Percentiles rank a stretch among this genome's conserved stretches.
Evolutionary conservation across 192 early-diverging fungal genomes (phyloP).

Genomic region (Radiomyces spectabilis): DNA sequence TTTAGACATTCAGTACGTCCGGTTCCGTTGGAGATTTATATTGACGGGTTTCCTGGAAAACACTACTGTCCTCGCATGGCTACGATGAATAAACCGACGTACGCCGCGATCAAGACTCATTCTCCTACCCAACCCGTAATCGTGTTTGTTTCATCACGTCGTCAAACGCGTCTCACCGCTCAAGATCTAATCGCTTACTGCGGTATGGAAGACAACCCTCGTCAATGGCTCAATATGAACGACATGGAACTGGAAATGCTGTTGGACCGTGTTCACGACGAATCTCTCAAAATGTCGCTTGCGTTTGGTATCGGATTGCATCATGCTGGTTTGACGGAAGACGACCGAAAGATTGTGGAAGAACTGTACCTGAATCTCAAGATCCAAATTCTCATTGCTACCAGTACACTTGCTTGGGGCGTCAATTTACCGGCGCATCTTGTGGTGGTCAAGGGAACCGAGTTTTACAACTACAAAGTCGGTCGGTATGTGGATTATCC

Average conservation of each 20-base stretch:
- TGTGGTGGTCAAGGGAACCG: slow-evolving; percentile 97
- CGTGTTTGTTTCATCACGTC: slow-evolving; percentile 95
- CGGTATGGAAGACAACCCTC: slow-evolving; percentile 87
- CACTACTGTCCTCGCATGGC: slow-evolving; percentile 98
- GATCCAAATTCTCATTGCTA: slow-evolving; percentile 95
- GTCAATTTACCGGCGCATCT: slow-evolving; percentile 96
- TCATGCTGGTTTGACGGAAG: slow-evolving; percentile 89
- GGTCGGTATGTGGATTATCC: slow-evolving; percentile 93
- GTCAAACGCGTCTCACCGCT: slow-evolving; percentile 94
- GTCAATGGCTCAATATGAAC: slow-evolving; percentile 79
- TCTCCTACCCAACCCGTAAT: slow-evolving; percentile 92
- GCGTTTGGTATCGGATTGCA: slow-evolving; percentile 97
- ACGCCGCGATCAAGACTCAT: slow-evolving; percentile 88
- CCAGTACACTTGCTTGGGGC: slow-evolving; percentile 96
- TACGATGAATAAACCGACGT: slow-evolving; percentile 98
- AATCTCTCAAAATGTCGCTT: slow-evolving; percentile 68
- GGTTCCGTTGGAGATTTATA: slow-evolving; percentile 94
- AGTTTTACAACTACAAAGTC: slow-evolving; percentile 89
- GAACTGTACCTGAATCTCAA: slow-evolving; percentile 91
- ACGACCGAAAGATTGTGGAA: slow-evolving; percentile 82
- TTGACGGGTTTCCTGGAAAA: slow-evolving; percentile 94
- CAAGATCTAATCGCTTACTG: slow-evolving; percentile 93
- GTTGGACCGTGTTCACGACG: slow-evolving; percentile 69
- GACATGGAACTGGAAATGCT: slow-evolving; percentile 75
- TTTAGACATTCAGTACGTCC: slow-evolving; percentile 96